Evolutionary conservation across 257 asterid species (phyloP).

Genomic region (Solanum lycopersicoides): DNA sequence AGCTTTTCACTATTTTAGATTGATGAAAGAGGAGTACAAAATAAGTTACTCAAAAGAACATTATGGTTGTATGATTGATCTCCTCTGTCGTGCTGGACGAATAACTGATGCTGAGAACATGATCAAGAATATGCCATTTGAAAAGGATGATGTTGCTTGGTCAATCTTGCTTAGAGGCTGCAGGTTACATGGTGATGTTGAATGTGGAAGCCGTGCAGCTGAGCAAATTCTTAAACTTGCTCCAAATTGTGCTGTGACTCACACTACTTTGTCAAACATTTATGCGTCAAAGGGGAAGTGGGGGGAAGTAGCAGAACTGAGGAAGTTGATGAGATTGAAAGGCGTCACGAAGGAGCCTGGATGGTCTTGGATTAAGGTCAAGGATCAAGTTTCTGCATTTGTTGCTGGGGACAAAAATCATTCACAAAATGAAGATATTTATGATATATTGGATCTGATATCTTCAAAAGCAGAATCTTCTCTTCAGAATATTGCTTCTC

Average conservation of each 20-base stretch:
- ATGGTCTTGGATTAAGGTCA: conserved; percentile 80
- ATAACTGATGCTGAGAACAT: conserved; percentile 62
- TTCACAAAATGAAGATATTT: conserved; percentile 39
- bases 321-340: conserved; percentile 71
- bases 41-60: conserved; percentile 68
- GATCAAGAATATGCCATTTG: conserved; percentile 72
- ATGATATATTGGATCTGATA: conserved; percentile 38
- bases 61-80: conserved; percentile 93
- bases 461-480: conserved; percentile 24
- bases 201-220: conserved; percentile 56
- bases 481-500: conserved; percentile 20
- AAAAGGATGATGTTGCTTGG: conserved; percentile 77
- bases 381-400: conserved; percentile 51
- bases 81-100: conserved; percentile 77
- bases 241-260: conserved; percentile 78
- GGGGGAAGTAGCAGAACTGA: conserved; percentile 65
- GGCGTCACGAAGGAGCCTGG: conserved; percentile 87
- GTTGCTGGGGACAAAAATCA: conserved; percentile 62
- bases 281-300: conserved; percentile 71
- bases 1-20: conserved; percentile 59
- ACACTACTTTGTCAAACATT: conserved; percentile 64
- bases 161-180: conserved; percentile 73
- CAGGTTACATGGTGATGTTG: conserved; percentile 49
- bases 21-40: conserved; percentile 39
- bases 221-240: conserved; percentile 50